These are phyloP conservation scores for Pseudogymnoascus sp. DNA, from an alignment of 2,329 filamentous ascomycete genomes.

Conservation along the genomic window DNA sequence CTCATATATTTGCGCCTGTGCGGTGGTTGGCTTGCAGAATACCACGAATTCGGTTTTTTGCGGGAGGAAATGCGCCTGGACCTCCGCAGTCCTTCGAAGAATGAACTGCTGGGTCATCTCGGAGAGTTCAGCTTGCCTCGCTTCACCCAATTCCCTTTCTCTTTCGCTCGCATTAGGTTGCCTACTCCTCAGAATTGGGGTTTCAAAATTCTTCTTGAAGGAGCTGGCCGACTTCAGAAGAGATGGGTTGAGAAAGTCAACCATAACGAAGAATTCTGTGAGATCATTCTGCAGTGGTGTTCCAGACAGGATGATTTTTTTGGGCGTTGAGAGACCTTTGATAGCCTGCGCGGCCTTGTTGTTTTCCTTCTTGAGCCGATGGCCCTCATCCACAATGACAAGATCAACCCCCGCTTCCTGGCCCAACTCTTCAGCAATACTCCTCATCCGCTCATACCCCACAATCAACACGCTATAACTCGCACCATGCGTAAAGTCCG, in stretches of 20 bases:
- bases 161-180: conserved; percentile 46
- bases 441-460: conserved; percentile 61
- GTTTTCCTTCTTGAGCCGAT: conserved; percentile 94
- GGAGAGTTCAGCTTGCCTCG: conserved; percentile 77
- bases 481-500: conserved; percentile 60
- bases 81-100: conserved; percentile 77
- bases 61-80: conserved; percentile 79
- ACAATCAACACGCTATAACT: conserved; percentile 65
- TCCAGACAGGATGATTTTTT: conserved; percentile 40
- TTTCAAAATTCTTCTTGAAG: conserved; percentile 95
- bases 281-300: conserved; percentile 95
- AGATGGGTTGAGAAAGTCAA: conserved; percentile 87
- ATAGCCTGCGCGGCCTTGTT: conserved; percentile 88
- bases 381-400: conserved; percentile 95
- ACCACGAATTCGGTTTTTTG: conserved; percentile 95
- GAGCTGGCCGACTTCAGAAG: conserved; percentile 90
- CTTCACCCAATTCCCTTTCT: conserved; percentile 61
- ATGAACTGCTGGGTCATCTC: conserved; percentile 86
- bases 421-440: conserved; percentile 55
- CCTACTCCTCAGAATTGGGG: conserved; percentile 64
- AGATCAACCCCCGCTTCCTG: conserved; percentile 60
- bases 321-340: conserved; percentile 58
- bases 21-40: conserved; percentile 81
- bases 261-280: conserved; percentile 83
- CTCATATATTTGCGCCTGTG: conserved; percentile 82